Conservation (phyloP, 2,329 filamentous ascomycete species). For the Bipolaris cookei region DNA sequence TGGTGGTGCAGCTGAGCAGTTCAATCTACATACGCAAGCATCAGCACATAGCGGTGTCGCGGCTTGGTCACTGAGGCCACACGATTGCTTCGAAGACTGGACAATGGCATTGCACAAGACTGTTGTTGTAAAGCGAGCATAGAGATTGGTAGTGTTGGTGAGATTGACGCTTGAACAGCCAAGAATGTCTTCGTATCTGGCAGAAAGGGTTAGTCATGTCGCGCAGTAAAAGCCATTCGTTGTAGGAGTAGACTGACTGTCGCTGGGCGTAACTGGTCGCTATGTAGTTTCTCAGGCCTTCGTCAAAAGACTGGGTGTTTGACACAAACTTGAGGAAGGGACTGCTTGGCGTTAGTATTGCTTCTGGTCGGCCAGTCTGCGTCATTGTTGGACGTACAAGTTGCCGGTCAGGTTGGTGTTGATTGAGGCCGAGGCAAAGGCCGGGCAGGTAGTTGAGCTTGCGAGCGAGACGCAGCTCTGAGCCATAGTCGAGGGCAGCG, state of each 20-base stretch:
- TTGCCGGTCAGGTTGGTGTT: constrained; percentile 68
- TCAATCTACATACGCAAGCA: constrained; percentile 70
- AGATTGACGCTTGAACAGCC: constrained; percentile 81
- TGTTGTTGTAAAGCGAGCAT: constrained; percentile 91
- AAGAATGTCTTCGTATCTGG: constrained; percentile 79
- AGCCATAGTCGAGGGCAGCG: constrained; percentile 41
- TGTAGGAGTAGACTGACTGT: constrained; percentile 66
- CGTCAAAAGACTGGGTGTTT: constrained; percentile 77
- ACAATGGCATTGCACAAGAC: constrained; percentile 93
- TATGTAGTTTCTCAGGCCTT: constrained; percentile 74
- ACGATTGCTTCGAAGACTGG: constrained; percentile 79
- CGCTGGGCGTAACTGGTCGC: constrained; percentile 73
- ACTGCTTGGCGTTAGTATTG: constrained; percentile 55
- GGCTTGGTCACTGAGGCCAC: constrained; percentile 67
- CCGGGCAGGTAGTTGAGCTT: constrained; percentile 72
- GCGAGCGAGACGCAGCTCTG: constrained; percentile 69
- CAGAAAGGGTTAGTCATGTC: constrained; percentile 38
- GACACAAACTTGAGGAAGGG: constrained; percentile 86
- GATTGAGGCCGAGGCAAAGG: constrained; percentile 74
- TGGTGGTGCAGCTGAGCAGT: constrained; percentile 21
- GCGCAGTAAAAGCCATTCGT: background rate
- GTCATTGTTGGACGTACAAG: constrained; percentile 61
- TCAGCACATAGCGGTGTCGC: constrained; percentile 85
- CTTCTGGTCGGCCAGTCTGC: background rate
- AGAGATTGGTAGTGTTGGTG: constrained; percentile 78